These are phyloP conservation scores for Sphaerobolus stellatus DNA, from an alignment of 1,284 basidiomycete species.

Conservation along the genomic window DNA sequence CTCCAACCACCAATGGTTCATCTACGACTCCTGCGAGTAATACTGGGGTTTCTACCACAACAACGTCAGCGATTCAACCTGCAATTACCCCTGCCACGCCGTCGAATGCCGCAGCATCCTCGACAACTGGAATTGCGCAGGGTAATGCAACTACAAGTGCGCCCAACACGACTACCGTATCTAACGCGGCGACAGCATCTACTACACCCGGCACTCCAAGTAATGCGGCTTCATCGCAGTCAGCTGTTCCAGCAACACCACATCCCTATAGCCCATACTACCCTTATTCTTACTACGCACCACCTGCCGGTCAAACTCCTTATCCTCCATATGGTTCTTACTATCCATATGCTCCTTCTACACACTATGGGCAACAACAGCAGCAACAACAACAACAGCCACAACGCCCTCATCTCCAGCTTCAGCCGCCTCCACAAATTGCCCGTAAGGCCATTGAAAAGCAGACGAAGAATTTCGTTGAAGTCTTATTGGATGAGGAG, in stretches of 20 bases:
- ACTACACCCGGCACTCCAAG: constrained; percentile 1
- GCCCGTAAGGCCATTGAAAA: constrained; percentile 11
- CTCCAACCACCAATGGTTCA: background rate
- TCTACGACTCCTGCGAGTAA: background rate
- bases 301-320: background rate
- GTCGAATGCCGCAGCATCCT: background rate
- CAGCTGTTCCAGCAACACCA: too few species aligned
- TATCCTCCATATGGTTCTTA: constrained; percentile 10
- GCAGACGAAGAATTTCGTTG: constrained; percentile 55
- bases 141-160: background rate
- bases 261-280: constrained; percentile 8
- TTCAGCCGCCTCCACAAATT: constrained; percentile 16
- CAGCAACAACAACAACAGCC: constrained; percentile 19
- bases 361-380: background rate
- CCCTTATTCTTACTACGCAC: constrained; percentile 10
- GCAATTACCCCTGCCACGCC: background rate
- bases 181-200: background rate
- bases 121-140: background rate
- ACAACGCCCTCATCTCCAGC: constrained; percentile 22
- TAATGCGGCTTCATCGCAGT: too few species aligned
- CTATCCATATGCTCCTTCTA: constrained; percentile 7
- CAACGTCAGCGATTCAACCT: background rate
- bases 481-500: constrained; percentile 51
- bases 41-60: background rate
- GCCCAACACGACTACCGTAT: background rate